These are phyloP conservation scores for Aspergillus hortae DNA, from an alignment of 2,329 filamentous ascomycete genomes.

Conservation along the genomic window DNA sequence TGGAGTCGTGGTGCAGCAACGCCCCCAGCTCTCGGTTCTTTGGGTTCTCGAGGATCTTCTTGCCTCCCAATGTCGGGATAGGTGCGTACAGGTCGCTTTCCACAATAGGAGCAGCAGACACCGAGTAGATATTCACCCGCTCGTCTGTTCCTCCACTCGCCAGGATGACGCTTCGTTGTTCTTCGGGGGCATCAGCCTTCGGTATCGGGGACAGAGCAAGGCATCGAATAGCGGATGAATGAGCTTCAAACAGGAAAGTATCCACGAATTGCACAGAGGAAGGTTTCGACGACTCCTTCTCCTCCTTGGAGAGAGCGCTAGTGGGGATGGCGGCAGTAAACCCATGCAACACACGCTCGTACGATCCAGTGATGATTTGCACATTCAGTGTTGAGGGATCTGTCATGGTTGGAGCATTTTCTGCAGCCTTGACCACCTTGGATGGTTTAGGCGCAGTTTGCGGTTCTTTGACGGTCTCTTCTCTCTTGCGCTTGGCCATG, in stretches of 20 bases:
- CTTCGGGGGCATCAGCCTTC: constrained; percentile 48
- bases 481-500: constrained; percentile 48
- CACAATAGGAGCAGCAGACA: constrained; percentile 67
- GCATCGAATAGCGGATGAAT: constrained; percentile 84
- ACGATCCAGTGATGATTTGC: constrained; percentile 89
- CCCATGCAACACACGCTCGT: constrained; percentile 89
- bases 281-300: constrained; percentile 22
- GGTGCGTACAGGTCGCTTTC: constrained; percentile 54
- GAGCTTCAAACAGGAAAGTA: constrained; percentile 93
- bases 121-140: constrained; percentile 87
- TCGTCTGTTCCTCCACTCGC: constrained; percentile 92
- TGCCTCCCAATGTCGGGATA: constrained; percentile 65
- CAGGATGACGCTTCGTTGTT: constrained; percentile 75
- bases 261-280: constrained; percentile 69
- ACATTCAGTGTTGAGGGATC: constrained; percentile 54
- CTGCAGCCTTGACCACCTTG: constrained; percentile 30
- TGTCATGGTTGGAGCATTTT: constrained; percentile 16
- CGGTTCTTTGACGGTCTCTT: constrained; percentile 26
- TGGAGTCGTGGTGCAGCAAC: constrained; percentile 79
- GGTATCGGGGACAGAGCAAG: constrained; percentile 79
- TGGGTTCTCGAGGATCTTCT: constrained; percentile 75
- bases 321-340: constrained; percentile 69
- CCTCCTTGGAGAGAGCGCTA: constrained; percentile 19
- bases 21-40: constrained; percentile 85
- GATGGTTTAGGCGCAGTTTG: constrained; percentile 22